Percentiles rank a stretch among this genome's conserved stretches.
Conservation (phyloP, 2,329 filamentous ascomycete genomes). For the Talaromyces sp. region DNA sequence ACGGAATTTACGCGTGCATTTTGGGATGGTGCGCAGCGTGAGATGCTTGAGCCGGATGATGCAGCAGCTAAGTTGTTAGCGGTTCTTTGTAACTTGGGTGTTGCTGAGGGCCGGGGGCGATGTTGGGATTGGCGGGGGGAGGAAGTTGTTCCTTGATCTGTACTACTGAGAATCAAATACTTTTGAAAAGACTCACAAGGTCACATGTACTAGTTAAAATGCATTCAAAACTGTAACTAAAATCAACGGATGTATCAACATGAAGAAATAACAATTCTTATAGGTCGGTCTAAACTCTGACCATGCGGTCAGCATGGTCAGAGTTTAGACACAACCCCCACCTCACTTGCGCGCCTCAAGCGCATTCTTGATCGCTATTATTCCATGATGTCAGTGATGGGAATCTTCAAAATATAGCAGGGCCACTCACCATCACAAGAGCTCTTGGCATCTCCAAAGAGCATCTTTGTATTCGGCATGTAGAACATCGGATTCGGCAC, state of each 20-base stretch:
- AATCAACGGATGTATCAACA: not conserved
- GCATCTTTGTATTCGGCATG: slow-evolving; percentile 83
- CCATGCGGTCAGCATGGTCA: not conserved
- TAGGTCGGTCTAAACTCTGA: not conserved
- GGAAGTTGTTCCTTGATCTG: slow-evolving; percentile 48
- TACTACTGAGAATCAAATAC: not conserved
- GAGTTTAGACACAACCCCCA: not conserved
- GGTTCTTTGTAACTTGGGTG: slow-evolving; percentile 46
- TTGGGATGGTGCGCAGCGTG: slow-evolving; percentile 57
- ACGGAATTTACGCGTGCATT: slow-evolving; percentile 69
- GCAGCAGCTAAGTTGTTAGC: slow-evolving; percentile 60
- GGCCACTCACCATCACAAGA: slow-evolving; percentile 66
- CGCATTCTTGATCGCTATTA: slow-evolving; percentile 11
- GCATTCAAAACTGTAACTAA: not conserved
- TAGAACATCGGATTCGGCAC: slow-evolving; percentile 92
- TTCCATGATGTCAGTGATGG: not conserved
- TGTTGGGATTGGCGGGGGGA: slow-evolving; percentile 67
- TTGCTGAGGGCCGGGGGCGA: slow-evolving; percentile 50
- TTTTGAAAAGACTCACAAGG: too few relatives aligned
- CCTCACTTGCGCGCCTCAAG: slow-evolving; percentile 8
- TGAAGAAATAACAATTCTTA: not conserved
- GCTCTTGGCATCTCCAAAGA: slow-evolving; percentile 84
- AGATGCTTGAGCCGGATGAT: slow-evolving; percentile 62
- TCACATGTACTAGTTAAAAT: not conserved
- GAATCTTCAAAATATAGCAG: not conserved